These are phyloP conservation scores for Pseudogymnoascus sp. DNA, from an alignment of 2,329 filamentous ascomycete species.

Conservation along the genomic window DNA sequence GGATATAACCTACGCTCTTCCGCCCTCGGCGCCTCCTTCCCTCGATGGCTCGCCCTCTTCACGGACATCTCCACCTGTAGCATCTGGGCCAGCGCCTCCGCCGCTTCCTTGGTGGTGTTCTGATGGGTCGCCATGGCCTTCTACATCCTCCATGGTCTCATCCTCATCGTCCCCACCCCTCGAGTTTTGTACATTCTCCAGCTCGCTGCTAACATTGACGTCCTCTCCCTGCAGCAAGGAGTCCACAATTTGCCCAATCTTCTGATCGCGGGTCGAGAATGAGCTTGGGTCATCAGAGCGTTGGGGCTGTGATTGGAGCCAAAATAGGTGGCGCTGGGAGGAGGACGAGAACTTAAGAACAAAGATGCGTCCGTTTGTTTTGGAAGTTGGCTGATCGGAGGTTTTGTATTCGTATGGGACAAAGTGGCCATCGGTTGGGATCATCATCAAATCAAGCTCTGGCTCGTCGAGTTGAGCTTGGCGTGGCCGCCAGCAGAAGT, in stretches of 20 bases:
- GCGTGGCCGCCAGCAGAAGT: slow-evolving; percentile 95
- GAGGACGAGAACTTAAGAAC: slow-evolving; percentile 90
- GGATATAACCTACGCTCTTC: slow-evolving; percentile 87
- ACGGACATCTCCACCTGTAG: slow-evolving; percentile 83
- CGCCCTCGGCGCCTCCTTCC: slow-evolving; percentile 92
- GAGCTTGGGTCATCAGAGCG: slow-evolving; percentile 59
- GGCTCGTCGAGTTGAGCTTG: slow-evolving; percentile 60
- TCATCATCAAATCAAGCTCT: slow-evolving; percentile 86
- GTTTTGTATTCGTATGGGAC: slow-evolving; percentile 69
- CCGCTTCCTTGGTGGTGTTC: slow-evolving; percentile 53
- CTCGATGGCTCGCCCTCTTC: slow-evolving; percentile 81
- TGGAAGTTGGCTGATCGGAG: slow-evolving; percentile 46
- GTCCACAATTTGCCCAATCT: slow-evolving; percentile 82
- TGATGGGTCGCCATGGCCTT: slow-evolving; percentile 52
- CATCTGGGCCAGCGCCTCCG: slow-evolving; percentile 76
- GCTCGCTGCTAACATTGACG: slow-evolving; percentile 65
- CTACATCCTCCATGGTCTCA: slow-evolving; percentile 71
- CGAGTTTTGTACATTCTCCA: slow-evolving; percentile 51
- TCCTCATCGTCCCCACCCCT: slow-evolving; percentile 55
- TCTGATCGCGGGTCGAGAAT: slow-evolving; percentile 78
- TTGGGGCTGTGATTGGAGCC: slow-evolving; percentile 88
- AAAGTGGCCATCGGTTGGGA: slow-evolving; percentile 83
- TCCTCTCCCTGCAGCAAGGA: slow-evolving; percentile 80
- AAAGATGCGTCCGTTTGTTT: slow-evolving; percentile 83
- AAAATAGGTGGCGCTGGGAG: slow-evolving; percentile 86